Evolutionary conservation across 345 rosid species (phyloP).

Genomic region (Eucalyptus urophylla): DNA sequence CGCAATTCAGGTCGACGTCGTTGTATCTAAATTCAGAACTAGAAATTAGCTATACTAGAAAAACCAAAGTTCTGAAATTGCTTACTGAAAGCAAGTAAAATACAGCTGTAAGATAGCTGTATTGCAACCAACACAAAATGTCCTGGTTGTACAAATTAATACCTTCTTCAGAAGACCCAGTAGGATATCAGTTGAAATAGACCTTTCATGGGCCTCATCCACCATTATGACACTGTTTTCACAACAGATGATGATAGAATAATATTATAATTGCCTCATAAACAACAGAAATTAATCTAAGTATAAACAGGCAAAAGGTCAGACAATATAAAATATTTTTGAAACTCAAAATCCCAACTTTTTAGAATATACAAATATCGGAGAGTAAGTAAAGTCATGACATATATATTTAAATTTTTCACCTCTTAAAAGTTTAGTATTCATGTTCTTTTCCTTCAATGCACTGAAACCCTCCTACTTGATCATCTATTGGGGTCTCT

Average conservation of each 20-base stretch:
- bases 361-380: not conserved
- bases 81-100: not conserved
- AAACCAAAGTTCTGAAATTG: not conserved
- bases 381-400: not conserved
- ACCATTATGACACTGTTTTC: conserved; percentile 81
- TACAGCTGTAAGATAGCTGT: not conserved
- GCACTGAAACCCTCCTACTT: not conserved
- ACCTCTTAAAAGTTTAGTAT: not conserved
- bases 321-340: not conserved
- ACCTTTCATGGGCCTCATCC: conserved; percentile 99
- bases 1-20: conserved; percentile 87
- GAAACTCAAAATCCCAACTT: not conserved
- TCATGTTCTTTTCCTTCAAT: not conserved
- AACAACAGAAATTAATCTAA: not conserved
- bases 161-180: conserved; percentile 96
- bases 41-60: not conserved
- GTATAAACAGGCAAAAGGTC: not conserved
- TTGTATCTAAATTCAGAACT: conserved; percentile 44
- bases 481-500: not conserved
- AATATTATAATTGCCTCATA: not conserved
- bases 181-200: conserved; percentile 89
- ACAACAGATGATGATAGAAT: not conserved
- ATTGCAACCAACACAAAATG: not conserved
- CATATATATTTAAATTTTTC: not conserved
- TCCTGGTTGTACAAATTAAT: not conserved